Evolutionary conservation across 495 filamentous ascomycete genomes (phyloP), one percentile per base, ranked within the genome.

Genomic region (Penicillium manginii): DNA sequence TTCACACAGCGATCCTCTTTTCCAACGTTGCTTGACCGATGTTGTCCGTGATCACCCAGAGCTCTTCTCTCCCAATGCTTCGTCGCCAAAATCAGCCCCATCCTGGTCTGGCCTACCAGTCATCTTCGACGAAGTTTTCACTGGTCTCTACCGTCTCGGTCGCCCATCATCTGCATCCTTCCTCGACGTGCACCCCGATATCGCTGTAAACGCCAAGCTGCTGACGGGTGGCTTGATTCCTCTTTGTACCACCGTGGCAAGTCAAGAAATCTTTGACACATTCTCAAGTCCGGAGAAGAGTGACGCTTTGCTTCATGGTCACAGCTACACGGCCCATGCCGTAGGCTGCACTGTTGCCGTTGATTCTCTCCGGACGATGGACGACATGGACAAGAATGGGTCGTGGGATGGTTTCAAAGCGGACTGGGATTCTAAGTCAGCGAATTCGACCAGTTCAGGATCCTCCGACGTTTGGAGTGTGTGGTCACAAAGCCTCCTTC

Each of bases 81-180:
- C 57, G 15, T 14, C 62, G 21, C 37, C 50, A 21, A 59, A 58
- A 35, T 54, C 62, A 50, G 52, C 58, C 19, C 58, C 62, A 19
- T 63, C 64, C 17, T 93, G 90, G 90, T 80, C 79, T 2, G 90
- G 90, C 2, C 76, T 93, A 18, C 90, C 90, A 0, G 73, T 93
- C 29, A 79, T 93, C 66, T 86, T 87, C 62, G 90, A 93, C 67
- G 90, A 93, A 69, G 88, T 93, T 32, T 92, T 93, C 75, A 91
- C 88, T 1, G 90, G 90, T 14, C 75, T 93, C 15, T 91, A 90
- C 73, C 88, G 90, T 35, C 85, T 93, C 17, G 89, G 90, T 21
- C 83, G 84, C 31, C 78, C 83, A 51, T 84, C 80, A 11, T 76
- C 87, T 2, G 80, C 86, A 18, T 85, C 85, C 1, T 89, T 92